Percentiles rank a stretch among this genome's conserved stretches.
Conservation (phyloP, 352 stramenopile genomes). For the Thraustochytrium striatum region DNA sequence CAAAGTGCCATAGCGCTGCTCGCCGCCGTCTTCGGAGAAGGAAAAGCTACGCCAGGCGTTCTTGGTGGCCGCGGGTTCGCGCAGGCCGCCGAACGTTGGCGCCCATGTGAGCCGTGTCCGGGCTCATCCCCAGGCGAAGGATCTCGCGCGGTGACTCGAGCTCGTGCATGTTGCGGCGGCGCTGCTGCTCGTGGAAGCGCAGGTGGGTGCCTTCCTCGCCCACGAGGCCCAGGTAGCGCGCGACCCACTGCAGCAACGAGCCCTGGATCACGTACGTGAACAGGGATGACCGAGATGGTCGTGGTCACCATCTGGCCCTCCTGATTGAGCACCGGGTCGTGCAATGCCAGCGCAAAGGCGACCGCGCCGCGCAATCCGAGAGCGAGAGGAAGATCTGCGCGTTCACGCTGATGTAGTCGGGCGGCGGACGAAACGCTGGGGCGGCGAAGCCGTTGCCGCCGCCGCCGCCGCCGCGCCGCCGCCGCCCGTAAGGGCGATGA, state of each 20-base stretch:
- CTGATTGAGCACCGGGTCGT: conserved; percentile 30
- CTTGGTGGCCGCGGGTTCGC: neutral
- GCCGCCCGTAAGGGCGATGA: neutral
- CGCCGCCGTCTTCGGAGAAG: neutral
- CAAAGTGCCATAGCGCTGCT: conserved; percentile 29
- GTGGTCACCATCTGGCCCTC: conserved; percentile 36
- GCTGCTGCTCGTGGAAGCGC: conserved; percentile 6
- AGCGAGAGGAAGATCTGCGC: conserved; percentile 25
- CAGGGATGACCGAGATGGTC: conserved; percentile 18
- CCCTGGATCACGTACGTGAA: conserved; percentile 35
- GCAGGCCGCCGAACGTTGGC: neutral
- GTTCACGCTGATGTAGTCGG: neutral
- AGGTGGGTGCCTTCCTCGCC: conserved; percentile 5
- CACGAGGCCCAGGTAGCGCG: conserved; percentile 2
- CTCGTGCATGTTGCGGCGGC: neutral
- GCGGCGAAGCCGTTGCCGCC: too few relatives aligned
- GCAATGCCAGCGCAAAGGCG: conserved; percentile 34
- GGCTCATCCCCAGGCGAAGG: conserved; percentile 25
- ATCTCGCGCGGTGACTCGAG: conserved; percentile 13
- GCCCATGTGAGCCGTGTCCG: neutral
- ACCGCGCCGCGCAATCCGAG: conserved; percentile 32
- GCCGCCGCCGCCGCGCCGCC: neutral
- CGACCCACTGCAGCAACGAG: neutral
- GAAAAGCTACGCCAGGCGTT: neutral
- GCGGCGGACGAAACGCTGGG: too few relatives aligned